These are phyloP conservation scores for Chrysochromulina parva DNA, from an alignment of 78 protist species.

Conservation along the genomic window DNA sequence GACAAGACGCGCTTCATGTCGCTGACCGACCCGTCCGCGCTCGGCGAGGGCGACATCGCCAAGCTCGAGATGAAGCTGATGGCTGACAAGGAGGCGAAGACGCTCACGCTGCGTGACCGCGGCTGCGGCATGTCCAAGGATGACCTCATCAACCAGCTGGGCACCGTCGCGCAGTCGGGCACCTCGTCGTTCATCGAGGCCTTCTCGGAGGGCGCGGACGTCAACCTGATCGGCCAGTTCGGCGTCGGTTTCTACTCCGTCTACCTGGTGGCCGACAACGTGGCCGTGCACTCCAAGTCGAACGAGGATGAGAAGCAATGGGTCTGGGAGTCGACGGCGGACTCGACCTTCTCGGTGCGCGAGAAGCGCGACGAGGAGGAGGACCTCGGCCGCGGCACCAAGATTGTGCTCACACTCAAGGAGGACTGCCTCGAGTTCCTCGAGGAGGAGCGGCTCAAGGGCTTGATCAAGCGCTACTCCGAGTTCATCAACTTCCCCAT, in stretches of 20 bases:
- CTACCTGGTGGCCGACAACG: constrained; percentile 96
- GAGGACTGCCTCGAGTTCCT: constrained; percentile 81
- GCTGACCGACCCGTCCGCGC: constrained; percentile 75
- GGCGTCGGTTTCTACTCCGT: constrained; percentile 99
- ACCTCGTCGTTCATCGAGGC: constrained; percentile 78
- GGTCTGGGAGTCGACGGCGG: constrained; percentile 92
- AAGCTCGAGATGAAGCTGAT: constrained; percentile 86
- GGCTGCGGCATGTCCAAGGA: constrained; percentile 98
- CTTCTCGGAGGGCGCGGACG: constrained; percentile 49
- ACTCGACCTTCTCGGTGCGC: constrained; percentile 72
- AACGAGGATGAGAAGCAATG: constrained; percentile 86
- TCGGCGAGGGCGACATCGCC: constrained; percentile 83
- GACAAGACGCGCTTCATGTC: constrained; percentile 91
- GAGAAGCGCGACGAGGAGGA: constrained; percentile 79
- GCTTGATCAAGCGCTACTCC: constrained; percentile 82
- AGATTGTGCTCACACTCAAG: constrained; percentile 39
- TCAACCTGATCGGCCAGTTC: constrained; percentile 96
- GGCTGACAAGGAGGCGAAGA: constrained; percentile 83
- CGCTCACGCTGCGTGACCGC: constrained; percentile 89
- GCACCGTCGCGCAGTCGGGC: constrained; percentile 75
- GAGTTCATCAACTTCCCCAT: constrained; percentile 96
- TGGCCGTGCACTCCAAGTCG: constrained; percentile 88
- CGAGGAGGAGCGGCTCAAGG: constrained; percentile 69
- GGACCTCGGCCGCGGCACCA: constrained; percentile 84
- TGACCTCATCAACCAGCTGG: constrained; percentile 90